A percentile compares a stretch with the other conserved stretches of the same genome.
These are phyloP conservation scores for Solanum bulbocastanum DNA, from an alignment of 257 asterid species.

Conservation along the genomic window DNA sequence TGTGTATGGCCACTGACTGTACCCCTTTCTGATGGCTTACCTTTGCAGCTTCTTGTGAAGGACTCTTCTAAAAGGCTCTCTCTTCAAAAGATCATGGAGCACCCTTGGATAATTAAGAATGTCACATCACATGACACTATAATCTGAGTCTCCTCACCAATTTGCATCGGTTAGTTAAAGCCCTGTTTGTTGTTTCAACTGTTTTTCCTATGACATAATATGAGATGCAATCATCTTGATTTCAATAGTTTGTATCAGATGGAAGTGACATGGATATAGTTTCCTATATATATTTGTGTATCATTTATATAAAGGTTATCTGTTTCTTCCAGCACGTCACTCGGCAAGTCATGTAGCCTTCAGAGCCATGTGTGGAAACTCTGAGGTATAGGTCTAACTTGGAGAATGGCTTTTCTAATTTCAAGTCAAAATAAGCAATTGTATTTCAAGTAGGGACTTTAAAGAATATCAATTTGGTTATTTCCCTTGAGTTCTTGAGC, in stretches of 20 bases:
- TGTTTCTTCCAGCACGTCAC: not conserved
- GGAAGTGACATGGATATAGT: not conserved
- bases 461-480: too few species aligned
- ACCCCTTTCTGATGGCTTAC: not conserved
- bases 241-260: not conserved
- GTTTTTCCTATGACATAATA: not conserved
- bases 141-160: not conserved
- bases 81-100: constrained; percentile 65
- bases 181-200: not conserved
- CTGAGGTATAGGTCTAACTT: not conserved
- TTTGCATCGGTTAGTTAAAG: not conserved
- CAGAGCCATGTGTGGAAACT: not conserved
- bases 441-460: too few species aligned
- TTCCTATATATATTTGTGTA: not conserved
- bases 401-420: not conserved
- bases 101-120: constrained; percentile 77
- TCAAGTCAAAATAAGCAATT: not conserved
- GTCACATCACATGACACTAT: not conserved
- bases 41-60: constrained; percentile 78
- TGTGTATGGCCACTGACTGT: not conserved
- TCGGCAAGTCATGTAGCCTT: not conserved
- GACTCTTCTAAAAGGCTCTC: constrained; percentile 79
- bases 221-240: not conserved
- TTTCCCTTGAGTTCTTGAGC: too few species aligned
- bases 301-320: not conserved